Base-by-base conservation (phyloP, 2,329 filamentous ascomycete genomes). In the Penicillium hesseltinei region DNA sequence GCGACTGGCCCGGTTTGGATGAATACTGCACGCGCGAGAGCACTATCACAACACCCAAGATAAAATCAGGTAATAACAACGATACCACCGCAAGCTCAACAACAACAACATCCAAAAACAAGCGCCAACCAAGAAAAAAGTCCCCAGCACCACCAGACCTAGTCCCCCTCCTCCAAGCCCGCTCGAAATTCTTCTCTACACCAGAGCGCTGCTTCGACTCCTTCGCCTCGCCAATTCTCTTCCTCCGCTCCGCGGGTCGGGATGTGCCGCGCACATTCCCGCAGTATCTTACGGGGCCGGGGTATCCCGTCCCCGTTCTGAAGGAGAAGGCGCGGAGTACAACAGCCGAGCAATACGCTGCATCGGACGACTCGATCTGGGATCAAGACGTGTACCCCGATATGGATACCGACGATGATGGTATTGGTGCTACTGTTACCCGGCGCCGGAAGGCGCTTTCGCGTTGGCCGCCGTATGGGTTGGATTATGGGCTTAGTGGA, bases 171-270 rank as follows among this genome's bases (percentile, higher is more conserved):
- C 69, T 77, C 0, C 51, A 71, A 31, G 73, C 73, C 0, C 70
- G 77, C 4, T 68, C 70, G 29, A 50, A 46, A 8, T 66, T 76
- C 21, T 79, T 79, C 57, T 42, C 64, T 8, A 70, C 64, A 0
- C 73, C 76, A 21, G 71, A 73, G 29, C 68, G 68, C 11, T 78
- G 73, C 60, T 79, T 78, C 45, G 77, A 79, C 57, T 61, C 75
- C 0, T 79, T 79, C 55, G 76, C 77, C 0, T 77, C 75, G 4
- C 77, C 77, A 0, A 63, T 74, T 4, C 59, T 78, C 7, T 77
- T 78, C 48, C 69, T 79, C 9, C 73, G 77, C 23, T 74, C 76
- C 0, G 61, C 77, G 0, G 76, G 76, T 0, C 70, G 72, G 50
- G 73, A 77, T 43, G 73, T 73, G 5, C 77, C 74, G 1, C 63